These are phyloP conservation scores for Tricholoma bakamatsutake DNA, from an alignment of 768 basidiomycete genomes.

Conservation along the genomic window DNA sequence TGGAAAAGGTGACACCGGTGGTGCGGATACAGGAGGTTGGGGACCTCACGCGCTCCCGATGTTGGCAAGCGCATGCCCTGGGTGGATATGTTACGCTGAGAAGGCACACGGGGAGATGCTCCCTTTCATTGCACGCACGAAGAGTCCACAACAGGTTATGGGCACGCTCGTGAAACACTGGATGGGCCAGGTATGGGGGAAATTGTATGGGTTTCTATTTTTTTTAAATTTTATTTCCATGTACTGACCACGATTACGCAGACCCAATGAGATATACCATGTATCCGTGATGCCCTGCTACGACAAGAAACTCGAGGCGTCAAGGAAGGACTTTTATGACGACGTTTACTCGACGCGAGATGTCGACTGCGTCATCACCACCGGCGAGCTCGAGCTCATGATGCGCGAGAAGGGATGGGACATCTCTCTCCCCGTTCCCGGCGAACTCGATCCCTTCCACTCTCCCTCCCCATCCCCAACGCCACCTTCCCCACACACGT, in stretches of 20 bases:
- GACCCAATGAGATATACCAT: slow-evolving; percentile 88
- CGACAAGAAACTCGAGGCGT: slow-evolving; percentile 99
- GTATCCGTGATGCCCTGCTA: slow-evolving; percentile 99
- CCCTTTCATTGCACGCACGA: slow-evolving; percentile 81
- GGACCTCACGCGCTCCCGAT: slow-evolving; percentile 57
- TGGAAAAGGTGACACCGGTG: not conserved
- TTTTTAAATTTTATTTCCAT: not conserved
- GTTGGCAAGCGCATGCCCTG: slow-evolving; percentile 94
- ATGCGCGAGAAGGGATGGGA: slow-evolving; percentile 82
- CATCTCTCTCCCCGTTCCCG: slow-evolving; percentile 49
- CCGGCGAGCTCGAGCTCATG: slow-evolving; percentile 85
- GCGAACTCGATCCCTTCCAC: slow-evolving; percentile 36
- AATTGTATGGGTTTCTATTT: slow-evolving; percentile 39
- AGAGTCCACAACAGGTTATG: slow-evolving; percentile 94
- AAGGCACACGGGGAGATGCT: slow-evolving; percentile 94
- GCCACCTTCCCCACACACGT: slow-evolving; percentile 6
- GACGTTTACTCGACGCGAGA: slow-evolving; percentile 79
- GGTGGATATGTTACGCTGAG: slow-evolving; percentile 99
- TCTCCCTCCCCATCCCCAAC: slow-evolving; percentile 5
- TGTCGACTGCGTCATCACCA: slow-evolving; percentile 96
- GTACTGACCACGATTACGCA: slow-evolving; percentile 24
- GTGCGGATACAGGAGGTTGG: slow-evolving; percentile 2
- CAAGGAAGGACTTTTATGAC: slow-evolving; percentile 87
- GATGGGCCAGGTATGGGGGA: slow-evolving; percentile 63
- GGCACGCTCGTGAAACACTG: slow-evolving; percentile 90